Percentiles rank a stretch among this genome's conserved stretches.
phyloP scores from a whole-genome alignment of 179 eudicot species.

The Spinacia oleracea region DNA sequence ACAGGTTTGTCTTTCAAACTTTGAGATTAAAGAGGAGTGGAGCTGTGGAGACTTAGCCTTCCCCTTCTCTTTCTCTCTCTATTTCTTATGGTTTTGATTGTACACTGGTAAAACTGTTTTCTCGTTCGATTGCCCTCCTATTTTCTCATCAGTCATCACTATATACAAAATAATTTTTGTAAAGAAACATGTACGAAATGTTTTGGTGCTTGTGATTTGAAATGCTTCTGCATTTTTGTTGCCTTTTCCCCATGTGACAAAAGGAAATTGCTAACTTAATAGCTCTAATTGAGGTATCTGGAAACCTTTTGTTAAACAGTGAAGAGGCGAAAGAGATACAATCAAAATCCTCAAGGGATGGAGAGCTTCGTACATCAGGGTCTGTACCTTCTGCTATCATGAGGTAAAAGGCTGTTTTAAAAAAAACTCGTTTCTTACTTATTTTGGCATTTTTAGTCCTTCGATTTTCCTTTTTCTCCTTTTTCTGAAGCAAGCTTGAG shows the following conservation, averaged over 20 bases:
- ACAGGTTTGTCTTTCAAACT: slow-evolving; percentile 50
- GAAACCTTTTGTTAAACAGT: slow-evolving; percentile 35
- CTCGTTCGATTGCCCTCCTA: background rate
- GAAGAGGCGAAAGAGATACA: slow-evolving; percentile 67
- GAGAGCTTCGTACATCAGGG: slow-evolving; percentile 26
- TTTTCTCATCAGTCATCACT: too few species aligned
- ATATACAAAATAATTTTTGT: too few species aligned
- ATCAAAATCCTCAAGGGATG: slow-evolving; percentile 29
- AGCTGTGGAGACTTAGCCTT: background rate
- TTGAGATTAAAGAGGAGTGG: background rate
- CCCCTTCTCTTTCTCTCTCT: background rate
- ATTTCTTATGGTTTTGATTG: background rate
- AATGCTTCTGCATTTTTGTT: background rate
- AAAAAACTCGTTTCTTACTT: background rate
- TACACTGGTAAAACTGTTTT: background rate
- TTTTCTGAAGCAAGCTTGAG: too few species aligned
- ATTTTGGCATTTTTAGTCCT: background rate
- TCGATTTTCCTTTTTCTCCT: background rate
- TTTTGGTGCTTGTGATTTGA: background rate
- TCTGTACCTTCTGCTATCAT: slow-evolving; percentile 51
- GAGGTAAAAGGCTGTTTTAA: slow-evolving; percentile 41
- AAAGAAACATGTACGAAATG: background rate
- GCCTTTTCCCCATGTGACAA: background rate
- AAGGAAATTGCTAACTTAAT: background rate
- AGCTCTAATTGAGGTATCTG: background rate